Percentiles rank a stretch among this genome's conserved stretches.
These are phyloP conservation scores for Hanseniaspora meyeri DNA, from an alignment of 805 yeast species.

Conservation along the genomic window DNA sequence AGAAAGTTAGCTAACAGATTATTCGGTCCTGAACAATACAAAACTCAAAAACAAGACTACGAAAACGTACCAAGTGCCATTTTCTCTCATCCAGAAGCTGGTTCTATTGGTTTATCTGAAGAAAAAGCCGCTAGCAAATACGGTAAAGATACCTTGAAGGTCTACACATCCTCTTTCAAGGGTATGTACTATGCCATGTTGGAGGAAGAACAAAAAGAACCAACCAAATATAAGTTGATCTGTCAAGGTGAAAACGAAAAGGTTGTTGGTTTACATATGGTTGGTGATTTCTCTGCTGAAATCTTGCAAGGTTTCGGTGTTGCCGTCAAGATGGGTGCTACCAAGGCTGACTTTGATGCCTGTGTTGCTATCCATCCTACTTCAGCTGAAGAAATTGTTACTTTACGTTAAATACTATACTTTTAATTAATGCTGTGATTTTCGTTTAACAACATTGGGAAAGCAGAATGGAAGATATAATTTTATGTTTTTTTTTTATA, in stretches of 20 bases:
- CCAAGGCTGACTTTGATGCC: constrained; percentile 86
- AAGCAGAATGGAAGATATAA: not conserved
- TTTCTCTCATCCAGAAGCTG: constrained; percentile 97
- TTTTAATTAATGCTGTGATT: too few species aligned
- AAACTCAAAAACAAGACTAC: constrained; percentile 71
- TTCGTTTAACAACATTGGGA: too few species aligned
- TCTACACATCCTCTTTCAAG: constrained; percentile 71
- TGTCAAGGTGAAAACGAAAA: constrained; percentile 73
- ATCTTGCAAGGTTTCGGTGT: constrained; percentile 97
- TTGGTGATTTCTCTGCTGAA: constrained; percentile 85
- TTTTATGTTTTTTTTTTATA: not conserved
- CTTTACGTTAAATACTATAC: constrained; percentile 30
- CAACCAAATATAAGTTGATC: constrained; percentile 75
- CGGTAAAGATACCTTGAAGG: constrained; percentile 68
- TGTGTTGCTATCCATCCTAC: constrained; percentile 99
- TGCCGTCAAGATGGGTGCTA: constrained; percentile 97
- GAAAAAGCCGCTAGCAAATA: constrained; percentile 62
- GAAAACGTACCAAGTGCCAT: constrained; percentile 83
- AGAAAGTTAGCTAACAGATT: constrained; percentile 83
- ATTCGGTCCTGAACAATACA: constrained; percentile 66
- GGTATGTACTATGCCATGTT: constrained; percentile 90
- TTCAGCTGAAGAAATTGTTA: constrained; percentile 93
- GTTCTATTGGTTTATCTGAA: constrained; percentile 80
- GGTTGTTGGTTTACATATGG: constrained; percentile 87
- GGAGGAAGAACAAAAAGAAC: constrained; percentile 49